A percentile compares a stretch with the other conserved stretches of the same genome.
These are phyloP conservation scores for Chrysoporthe puriensis DNA, from an alignment of 2,329 filamentous ascomycete genomes.

Conservation along the genomic window DNA sequence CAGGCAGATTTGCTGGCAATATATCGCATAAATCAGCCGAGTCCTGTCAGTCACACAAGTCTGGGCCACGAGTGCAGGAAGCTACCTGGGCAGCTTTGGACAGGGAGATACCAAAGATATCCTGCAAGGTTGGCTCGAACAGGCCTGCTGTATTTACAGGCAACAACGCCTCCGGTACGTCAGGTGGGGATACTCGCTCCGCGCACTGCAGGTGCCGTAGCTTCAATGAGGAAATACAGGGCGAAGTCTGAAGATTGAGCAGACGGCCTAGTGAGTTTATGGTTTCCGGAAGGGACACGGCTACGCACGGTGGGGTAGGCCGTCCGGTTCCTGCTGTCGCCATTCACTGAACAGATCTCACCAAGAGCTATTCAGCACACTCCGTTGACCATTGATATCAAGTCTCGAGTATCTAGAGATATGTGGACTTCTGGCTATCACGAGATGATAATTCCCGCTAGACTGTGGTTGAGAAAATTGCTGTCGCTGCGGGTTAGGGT, in stretches of 20 bases:
- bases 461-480: neutral
- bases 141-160: neutral
- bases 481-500: slow-evolving; percentile 6
- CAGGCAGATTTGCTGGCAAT: too few relatives aligned
- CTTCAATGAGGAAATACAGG: neutral
- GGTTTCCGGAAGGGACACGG: neutral
- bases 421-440: neutral
- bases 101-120: neutral
- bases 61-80: too few relatives aligned
- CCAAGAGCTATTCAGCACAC: neutral
- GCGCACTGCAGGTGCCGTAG: too few relatives aligned
- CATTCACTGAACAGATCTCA: neutral
- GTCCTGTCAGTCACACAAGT: neutral
- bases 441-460: neutral
- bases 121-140: neutral
- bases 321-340: neutral
- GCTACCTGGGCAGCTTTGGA: neutral
- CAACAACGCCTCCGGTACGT: neutral
- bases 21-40: too few relatives aligned
- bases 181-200: neutral
- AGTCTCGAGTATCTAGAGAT: neutral
- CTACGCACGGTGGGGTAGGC: neutral
- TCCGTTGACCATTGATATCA: neutral
- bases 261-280: neutral
- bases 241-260: neutral